Base-by-base conservation (phyloP, 2,329 filamentous ascomycete genomes). In the Fusarium virguliforme region DNA sequence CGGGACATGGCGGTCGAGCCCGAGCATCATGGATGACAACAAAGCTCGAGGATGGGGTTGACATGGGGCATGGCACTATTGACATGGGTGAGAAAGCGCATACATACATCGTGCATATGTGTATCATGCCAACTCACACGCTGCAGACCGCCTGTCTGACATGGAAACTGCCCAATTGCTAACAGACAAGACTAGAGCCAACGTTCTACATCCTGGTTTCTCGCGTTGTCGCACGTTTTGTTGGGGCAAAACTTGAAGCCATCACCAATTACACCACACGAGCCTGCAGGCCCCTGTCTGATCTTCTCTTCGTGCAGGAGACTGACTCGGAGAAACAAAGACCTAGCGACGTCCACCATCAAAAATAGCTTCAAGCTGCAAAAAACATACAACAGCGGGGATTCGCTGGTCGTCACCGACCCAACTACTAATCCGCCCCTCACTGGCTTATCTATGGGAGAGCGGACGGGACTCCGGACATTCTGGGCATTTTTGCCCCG, bases 121-220 rank as follows among this genome's bases (percentile, higher is more conserved):
- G 57, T 67, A 68, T 73, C 63, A 71, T 73, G 74, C 72, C 74
- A 75, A 61, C 74, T 75, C 74, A 75, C 60, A 75, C 60, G 65
- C 51, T 67, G 65, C 70, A 76, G 74, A 75, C 74, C 74, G 74
- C 74, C 64, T 73, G 53, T 75, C 65, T 64, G 58, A 43, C 46
- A 59, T 38, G 30, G 40, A 64, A 68, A 62, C 48, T 40, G 41
- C 13, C 70, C 70, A 72, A 71, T 73, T 62, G 55, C n/a, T 59
- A 48, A 43, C 41, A 65, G 70, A 65, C 64, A 72, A 60, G 48
- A 58, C 54, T 35, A 38, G 32, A 8, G 62, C 32, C 40, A 48
- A 38, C 43, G 41, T 60, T 51, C 37, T 12, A 60, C 60, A 63
- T 32, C 51, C 65, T 70, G 48, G 53, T 72, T 50, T 54, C 38